A percentile compares a stretch with the other conserved stretches of the same genome.
These are phyloP conservation scores for Xylaria castorea DNA, from an alignment of 495 filamentous ascomycete species.

Conservation along the genomic window DNA sequence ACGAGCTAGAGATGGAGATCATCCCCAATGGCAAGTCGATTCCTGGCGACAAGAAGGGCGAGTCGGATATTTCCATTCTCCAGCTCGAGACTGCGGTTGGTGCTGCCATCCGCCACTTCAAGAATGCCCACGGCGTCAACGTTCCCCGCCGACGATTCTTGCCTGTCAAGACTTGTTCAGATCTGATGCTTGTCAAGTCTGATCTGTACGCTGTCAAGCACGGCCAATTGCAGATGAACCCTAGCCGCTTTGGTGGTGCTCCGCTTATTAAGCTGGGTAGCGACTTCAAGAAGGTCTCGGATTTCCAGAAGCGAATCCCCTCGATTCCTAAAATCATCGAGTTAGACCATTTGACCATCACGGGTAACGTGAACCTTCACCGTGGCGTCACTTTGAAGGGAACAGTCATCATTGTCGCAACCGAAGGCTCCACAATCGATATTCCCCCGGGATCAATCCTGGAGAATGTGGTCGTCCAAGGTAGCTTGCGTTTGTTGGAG, in stretches of 20 bases:
- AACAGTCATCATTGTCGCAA: conserved; percentile 99
- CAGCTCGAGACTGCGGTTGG: conserved; percentile 99
- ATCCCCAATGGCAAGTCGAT: conserved; percentile 99
- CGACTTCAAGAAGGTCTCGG: conserved; percentile 99
- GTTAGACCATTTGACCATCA: conserved; percentile 97
- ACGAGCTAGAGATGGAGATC: conserved; percentile 99
- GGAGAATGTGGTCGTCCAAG: conserved; percentile 99
- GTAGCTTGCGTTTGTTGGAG: conserved; percentile 92
- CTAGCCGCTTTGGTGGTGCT: conserved; percentile 95
- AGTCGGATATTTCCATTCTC: conserved; percentile 95
- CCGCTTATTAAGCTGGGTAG: conserved; percentile 98
- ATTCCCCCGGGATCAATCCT: conserved; percentile 94
- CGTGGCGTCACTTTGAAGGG: conserved; percentile 95
- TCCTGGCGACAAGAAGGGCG: conserved; percentile 98
- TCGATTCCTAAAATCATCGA: conserved; percentile 98
- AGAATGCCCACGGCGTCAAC: conserved; percentile 98
- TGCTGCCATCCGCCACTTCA: conserved; percentile 98
- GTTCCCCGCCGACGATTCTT: conserved; percentile 97
- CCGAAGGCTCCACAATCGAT: conserved; percentile 97
- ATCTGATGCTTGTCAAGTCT: conserved; percentile 99
- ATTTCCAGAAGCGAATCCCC: conserved; percentile 97
- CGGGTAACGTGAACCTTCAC: conserved; percentile 93
- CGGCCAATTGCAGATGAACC: conserved; percentile 95
- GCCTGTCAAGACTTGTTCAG: conserved; percentile 99
- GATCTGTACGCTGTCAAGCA: conserved; percentile 99